Conservation (phyloP, 2,329 filamentous ascomycete genomes). For the Colletotrichum limetticola region DNA sequence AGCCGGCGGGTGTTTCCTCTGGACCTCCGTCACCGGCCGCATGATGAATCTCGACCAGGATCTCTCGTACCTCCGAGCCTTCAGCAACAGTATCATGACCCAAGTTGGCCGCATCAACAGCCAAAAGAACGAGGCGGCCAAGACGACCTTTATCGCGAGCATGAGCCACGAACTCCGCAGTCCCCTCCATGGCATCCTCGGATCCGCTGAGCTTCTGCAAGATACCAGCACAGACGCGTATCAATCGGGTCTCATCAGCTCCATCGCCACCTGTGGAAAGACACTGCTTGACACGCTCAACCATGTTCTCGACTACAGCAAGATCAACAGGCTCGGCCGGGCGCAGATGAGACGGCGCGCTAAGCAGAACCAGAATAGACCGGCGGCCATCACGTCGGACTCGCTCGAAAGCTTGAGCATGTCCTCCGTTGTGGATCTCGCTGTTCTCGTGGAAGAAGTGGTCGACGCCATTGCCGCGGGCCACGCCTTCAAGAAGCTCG, state of each 20-base stretch:
- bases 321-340: constrained; percentile 49
- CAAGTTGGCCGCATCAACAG: constrained; percentile 66
- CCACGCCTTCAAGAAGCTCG: constrained; percentile 45
- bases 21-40: constrained; percentile 46
- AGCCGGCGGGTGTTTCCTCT: constrained; percentile 48
- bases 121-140: constrained; percentile 61
- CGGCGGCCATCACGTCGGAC: constrained; percentile 39
- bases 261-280: constrained; percentile 58
- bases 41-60: constrained; percentile 50
- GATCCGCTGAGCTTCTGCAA: constrained; percentile 60
- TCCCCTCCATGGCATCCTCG: constrained; percentile 67
- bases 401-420: constrained; percentile 45
- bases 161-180: constrained; percentile 69
- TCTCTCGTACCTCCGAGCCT: constrained; percentile 48
- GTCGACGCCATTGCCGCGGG: constrained; percentile 50
- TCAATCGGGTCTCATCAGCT: constrained; percentile 55
- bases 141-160: constrained; percentile 68
- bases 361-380: constrained; percentile 36
- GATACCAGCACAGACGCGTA: constrained; percentile 51
- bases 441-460: constrained; percentile 49
- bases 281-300: constrained; percentile 62
- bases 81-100: constrained; percentile 59
- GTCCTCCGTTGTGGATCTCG: constrained; percentile 45
- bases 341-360: constrained; percentile 37
- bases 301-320: constrained; percentile 58